Evolutionary conservation across 495 filamentous ascomycete genomes (phyloP), one percentile per base, ranked within the genome.

Genomic region (Cladorrhinum samala): DNA sequence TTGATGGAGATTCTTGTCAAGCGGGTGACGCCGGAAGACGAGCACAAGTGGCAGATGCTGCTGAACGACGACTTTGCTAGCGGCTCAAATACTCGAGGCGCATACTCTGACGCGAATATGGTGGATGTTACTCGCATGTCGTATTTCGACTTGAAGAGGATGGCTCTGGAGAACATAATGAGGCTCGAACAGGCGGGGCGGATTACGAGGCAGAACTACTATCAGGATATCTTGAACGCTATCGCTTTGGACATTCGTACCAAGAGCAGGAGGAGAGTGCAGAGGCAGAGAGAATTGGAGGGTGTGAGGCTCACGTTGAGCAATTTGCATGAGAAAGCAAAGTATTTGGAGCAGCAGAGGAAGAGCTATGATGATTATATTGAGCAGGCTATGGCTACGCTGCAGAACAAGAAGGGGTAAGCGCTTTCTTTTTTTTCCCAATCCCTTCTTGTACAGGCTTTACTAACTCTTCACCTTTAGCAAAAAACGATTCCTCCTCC

Each of bases 301-400:
- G 85, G 87, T 55, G 89, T 95, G 38, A 82, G 87, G 17, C 71
- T 88, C 57, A 99, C 93, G 4, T 82, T 96, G 24, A 75, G 74
- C 8, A 87, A 92, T 56, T 74, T 99, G 49, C 87, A 89, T 66
- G 88, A 94, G 58, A 96, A 99, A 69, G 91, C 93, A 20, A 77
- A 79, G 45, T 97, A 90, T 72, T 79, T 99, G 1, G 94, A 99
- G 60, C 84, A 88, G 55, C 94, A 97, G 70, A 80, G 96, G 39
- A 94, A 95, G 76, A 90, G 84, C 56, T 99, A 96, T 76, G 96
- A 99, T 65, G 90, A 97, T 70, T 97, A 96, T 66, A 95, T 99
- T 61, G 93, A 99, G 75, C 91, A 96, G 67, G 90, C 93, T 17
- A 95, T 99, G 91, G 79, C 91, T 49, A 97, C 94, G n/a, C 80